Evolutionary conservation across 2,329 filamentous ascomycete genomes (phyloP), one percentile per base, ranked within the genome.

Genomic region (Beauveria pseudobassiana): DNA sequence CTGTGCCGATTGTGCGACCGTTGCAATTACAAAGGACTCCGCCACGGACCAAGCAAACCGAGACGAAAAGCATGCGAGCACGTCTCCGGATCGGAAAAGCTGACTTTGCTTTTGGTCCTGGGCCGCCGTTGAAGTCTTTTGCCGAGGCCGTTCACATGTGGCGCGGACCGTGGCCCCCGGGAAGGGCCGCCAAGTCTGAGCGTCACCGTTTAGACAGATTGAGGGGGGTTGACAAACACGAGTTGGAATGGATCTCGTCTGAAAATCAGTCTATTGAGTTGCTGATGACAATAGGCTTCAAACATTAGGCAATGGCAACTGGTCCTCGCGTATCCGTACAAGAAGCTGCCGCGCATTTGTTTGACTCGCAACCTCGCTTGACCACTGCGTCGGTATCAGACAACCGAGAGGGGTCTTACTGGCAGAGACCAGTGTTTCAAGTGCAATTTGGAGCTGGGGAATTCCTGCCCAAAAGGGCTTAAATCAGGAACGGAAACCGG

Each of bases 371-470:
- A 22, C 40, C 49, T 50, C 46, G 43, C 42, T 42, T 45, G 45
- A 51, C 61, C 48, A 62, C 48, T 54, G 61, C 50, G 24, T 57
- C 59, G 52, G 59, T 62, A 62, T 62, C 45, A 56, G 43, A 54
- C 59, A 56, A 16, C 59, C 59, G 52, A 62, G 38, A 48, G 10
- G 30, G 30, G 30, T 14, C 10, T 34, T 34, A 12, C 30, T 34
- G 30, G 20, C 22, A 54, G 43, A 52, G 40, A 49, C 61, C 30
- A 53, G 42, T 63, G 62, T 63, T 63, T 63, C 62, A 63, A 45
- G 52, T 63, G 45, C 57, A 55, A 60, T 63, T 63, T 62, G 56
- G 57, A 53, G 46, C 62, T 57, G 62, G 62, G 62, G 62, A 61
- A 49, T 18, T 45, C 43, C 50, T 60, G 51, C 62, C 62, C 22